Percentiles rank a stretch among this genome's conserved stretches.
Evolutionary conservation across 768 basidiomycete genomes (phyloP).

Genomic region (Naganishia antarctica): DNA sequence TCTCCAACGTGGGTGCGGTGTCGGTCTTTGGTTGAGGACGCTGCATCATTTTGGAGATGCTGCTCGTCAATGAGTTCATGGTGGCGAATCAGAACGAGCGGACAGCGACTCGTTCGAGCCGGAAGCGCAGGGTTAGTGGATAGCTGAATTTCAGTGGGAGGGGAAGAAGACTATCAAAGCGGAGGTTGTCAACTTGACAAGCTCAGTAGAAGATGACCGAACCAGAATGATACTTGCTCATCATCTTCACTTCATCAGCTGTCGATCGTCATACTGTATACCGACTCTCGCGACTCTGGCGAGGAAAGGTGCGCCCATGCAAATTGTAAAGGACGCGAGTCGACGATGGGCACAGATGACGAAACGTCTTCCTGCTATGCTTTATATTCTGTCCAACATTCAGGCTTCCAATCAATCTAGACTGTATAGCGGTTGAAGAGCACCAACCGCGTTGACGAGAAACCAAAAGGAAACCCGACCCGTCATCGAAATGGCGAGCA

Average conservation of each 20-base stretch:
- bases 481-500: background rate
- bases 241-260: too few relatives aligned
- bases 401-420: too few relatives aligned
- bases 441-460: too few relatives aligned
- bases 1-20: background rate
- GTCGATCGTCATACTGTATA: too few relatives aligned
- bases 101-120: too few relatives aligned
- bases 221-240: too few relatives aligned
- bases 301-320: background rate
- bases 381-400: slow-evolving; percentile 67
- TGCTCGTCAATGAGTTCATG: slow-evolving; percentile 20
- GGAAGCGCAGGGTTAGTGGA: too few relatives aligned
- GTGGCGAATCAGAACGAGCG: background rate
- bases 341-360: slow-evolving; percentile 9
- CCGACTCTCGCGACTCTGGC: background rate
- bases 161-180: too few relatives aligned
- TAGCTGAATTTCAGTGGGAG: too few relatives aligned
- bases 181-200: too few relatives aligned
- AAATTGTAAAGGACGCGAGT: slow-evolving; percentile 4
- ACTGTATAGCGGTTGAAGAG: background rate
- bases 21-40: slow-evolving; percentile 9
- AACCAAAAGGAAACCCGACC: too few relatives aligned
- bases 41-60: slow-evolving; percentile 22
- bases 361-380: slow-evolving; percentile 7
- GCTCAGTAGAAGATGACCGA: too few relatives aligned